Base-by-base conservation (phyloP, 116 monocot genomes). In the Phalaenopsis hybrid region DNA sequence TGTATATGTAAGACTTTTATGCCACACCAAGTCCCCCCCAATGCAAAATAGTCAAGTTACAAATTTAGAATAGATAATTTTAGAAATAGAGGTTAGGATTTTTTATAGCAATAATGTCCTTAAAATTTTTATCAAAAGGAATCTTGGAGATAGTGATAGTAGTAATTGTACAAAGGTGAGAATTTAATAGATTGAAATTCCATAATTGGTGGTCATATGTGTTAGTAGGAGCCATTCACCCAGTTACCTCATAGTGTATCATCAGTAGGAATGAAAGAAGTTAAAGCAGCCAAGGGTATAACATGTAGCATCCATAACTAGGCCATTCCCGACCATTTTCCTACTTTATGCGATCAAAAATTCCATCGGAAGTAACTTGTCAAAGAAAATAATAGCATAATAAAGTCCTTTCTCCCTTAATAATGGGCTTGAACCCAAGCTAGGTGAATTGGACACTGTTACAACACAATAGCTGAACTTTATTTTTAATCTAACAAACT, bases 401-500 rank as follows among this genome's bases (percentile, higher is more conserved):
- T 75, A 45, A 45, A 46, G 51, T 67, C 49, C 63, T 79, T 41
- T 72, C 80, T 78, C 51, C 44, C 41, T 79, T 65, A 84, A 44
- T 21, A 57, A 61, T 57, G 51, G 70, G 74, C 79, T 79, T 81
- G 81, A 48, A 81, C 57, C 84, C 83, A 84, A 84, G 73, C 73
- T 81, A 78, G 78, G 43, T 44, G 76, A 52, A 72, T 87, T 77
- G 78, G 46, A 78, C 81, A 78, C 84, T 81, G 87, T 84, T 78
- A 87, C 78, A 87, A 73, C 63, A 87, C 59, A 81, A 81, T 68
- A 80, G 81, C 49, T 77, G 75, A 75, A 81, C 25, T 81, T 81
- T 70, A 83, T 78, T 81, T 74, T 81, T 77, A 80, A 80, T 69
- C 81, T 67, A 46, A 18, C 55, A 81, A 44, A 67, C 25, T 52